These are phyloP conservation scores for Globisporangium iwayamae DNA, from an alignment of 352 stramenopile species.

Conservation along the genomic window DNA sequence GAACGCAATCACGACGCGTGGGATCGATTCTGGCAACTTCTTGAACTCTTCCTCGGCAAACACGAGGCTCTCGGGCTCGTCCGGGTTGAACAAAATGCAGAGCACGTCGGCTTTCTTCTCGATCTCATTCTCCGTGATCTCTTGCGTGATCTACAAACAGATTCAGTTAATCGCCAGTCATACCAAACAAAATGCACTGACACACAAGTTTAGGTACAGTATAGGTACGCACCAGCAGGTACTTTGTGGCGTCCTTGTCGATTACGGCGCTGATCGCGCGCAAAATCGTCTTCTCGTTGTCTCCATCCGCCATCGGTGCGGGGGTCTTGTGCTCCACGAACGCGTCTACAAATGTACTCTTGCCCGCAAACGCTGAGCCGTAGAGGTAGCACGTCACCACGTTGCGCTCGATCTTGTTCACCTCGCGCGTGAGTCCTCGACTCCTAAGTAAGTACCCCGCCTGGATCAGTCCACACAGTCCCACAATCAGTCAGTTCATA, in stretches of 20 bases:
- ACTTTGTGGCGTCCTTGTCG: slow-evolving; percentile 52
- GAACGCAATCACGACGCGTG: slow-evolving; percentile 57
- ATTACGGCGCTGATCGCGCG: slow-evolving; percentile 54
- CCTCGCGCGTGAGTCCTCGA: slow-evolving; percentile 53
- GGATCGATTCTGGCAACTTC: slow-evolving; percentile 49
- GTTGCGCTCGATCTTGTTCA: slow-evolving; percentile 57
- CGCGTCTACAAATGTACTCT: slow-evolving; percentile 48
- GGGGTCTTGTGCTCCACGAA: slow-evolving; percentile 43
- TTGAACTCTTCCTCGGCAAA: slow-evolving; percentile 51
- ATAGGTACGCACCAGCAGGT: slow-evolving; percentile 51
- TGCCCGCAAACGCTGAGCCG: slow-evolving; percentile 36
- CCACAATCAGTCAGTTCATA: neutral
- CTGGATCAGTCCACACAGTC: neutral
- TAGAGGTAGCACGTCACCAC: slow-evolving; percentile 74
- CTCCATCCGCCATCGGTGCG: slow-evolving; percentile 13
- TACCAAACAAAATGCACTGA: neutral
- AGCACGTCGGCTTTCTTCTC: slow-evolving; percentile 71
- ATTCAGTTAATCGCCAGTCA: neutral
- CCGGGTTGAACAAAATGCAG: slow-evolving; percentile 63
- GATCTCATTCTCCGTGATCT: slow-evolving; percentile 55
- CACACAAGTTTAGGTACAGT: neutral
- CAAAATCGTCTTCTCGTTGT: slow-evolving; percentile 40
- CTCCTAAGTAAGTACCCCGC: slow-evolving; percentile 18
- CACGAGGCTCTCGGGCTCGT: slow-evolving; percentile 37
- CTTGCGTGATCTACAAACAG: slow-evolving; percentile 53